phyloP scores from a whole-genome alignment of 1,139 yeast species.

The Debaryomycetaceae sp. region DNA sequence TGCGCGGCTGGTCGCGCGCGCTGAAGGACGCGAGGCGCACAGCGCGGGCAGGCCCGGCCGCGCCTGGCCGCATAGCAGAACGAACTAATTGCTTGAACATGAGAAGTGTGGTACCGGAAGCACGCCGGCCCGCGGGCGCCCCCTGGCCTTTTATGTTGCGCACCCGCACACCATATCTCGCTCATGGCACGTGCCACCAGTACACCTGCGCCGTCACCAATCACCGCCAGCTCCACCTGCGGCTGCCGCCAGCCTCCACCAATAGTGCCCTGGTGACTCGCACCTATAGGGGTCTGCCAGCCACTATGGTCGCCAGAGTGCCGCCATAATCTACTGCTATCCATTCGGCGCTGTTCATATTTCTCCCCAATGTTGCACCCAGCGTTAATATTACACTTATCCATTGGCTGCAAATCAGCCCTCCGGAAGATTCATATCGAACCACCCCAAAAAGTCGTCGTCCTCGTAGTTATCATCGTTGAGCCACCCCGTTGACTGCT shows the following conservation, averaged over 20 bases:
- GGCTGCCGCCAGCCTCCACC: background rate
- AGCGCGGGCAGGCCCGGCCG: constrained; percentile 1
- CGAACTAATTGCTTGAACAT: constrained; percentile 6
- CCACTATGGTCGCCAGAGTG: too few relatives aligned
- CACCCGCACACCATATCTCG: background rate
- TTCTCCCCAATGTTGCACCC: too few relatives aligned
- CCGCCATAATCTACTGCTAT: too few relatives aligned
- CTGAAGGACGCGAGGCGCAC: constrained; percentile 44
- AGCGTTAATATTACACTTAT: too few relatives aligned
- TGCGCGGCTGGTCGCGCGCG: constrained; percentile 63
- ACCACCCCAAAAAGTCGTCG: constrained; percentile 95
- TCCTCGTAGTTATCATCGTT: constrained; percentile 59
- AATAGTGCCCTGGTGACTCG: background rate
- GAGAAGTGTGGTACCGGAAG: too few relatives aligned
- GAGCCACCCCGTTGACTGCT: constrained; percentile 79
- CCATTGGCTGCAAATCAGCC: too few relatives aligned
- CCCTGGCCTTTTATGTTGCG: too few relatives aligned
- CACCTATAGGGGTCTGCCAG: too few relatives aligned
- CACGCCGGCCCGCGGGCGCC: too few relatives aligned
- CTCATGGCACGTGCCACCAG: too few relatives aligned
- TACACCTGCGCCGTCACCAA: too few relatives aligned
- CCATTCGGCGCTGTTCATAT: too few relatives aligned
- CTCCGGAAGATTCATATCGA: constrained; percentile 71
- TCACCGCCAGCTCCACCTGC: background rate
- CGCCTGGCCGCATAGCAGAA: constrained; percentile 5